phyloP scores from a whole-genome alignment of 768 basidiomycete genomes.

The Kwoniella botswanensis region DNA sequence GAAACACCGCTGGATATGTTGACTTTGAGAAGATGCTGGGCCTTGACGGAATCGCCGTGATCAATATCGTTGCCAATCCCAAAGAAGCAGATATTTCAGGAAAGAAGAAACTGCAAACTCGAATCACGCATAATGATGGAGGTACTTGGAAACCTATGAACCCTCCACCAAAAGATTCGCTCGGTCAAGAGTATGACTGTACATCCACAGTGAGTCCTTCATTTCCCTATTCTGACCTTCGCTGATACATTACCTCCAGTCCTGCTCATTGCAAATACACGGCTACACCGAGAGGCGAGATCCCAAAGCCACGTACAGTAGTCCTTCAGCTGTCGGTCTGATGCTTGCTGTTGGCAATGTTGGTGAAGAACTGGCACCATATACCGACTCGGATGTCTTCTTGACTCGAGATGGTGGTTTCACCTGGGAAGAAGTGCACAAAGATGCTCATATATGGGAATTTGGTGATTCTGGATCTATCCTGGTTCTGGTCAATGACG shows the following conservation, averaged over 20 bases:
- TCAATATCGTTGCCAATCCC: constrained; percentile 87
- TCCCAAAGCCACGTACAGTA: constrained; percentile 89
- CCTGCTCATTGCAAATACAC: constrained; percentile 86
- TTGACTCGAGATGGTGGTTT: constrained; percentile 94
- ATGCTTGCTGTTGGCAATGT: constrained; percentile 97
- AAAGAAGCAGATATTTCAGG: constrained; percentile 73
- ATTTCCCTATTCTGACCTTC: constrained; percentile 23
- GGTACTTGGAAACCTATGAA: constrained; percentile 82
- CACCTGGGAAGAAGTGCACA: constrained; percentile 98
- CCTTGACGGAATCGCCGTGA: constrained; percentile 90
- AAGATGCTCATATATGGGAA: constrained; percentile 96
- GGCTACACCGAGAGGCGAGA: constrained; percentile 94
- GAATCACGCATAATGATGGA: constrained; percentile 98
- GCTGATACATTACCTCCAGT: constrained; percentile 60
- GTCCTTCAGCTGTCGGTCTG: constrained; percentile 80
- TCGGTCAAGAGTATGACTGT: constrained; percentile 74
- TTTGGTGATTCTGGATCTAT: constrained; percentile 97
- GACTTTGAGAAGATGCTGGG: constrained; percentile 99
- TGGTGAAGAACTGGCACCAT: constrained; percentile 77
- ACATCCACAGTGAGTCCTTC: constrained; percentile 64
- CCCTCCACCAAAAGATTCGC: constrained; percentile 77
- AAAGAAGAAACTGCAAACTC: constrained; percentile 75
- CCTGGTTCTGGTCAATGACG: constrained; percentile 92
- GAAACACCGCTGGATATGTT: constrained; percentile 83
- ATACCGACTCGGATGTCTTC: constrained; percentile 91